A percentile compares a stretch with the other conserved stretches of the same genome.
Evolutionary conservation across 257 asterid species (phyloP).

Genomic region (Nicotiana knightiana): DNA sequence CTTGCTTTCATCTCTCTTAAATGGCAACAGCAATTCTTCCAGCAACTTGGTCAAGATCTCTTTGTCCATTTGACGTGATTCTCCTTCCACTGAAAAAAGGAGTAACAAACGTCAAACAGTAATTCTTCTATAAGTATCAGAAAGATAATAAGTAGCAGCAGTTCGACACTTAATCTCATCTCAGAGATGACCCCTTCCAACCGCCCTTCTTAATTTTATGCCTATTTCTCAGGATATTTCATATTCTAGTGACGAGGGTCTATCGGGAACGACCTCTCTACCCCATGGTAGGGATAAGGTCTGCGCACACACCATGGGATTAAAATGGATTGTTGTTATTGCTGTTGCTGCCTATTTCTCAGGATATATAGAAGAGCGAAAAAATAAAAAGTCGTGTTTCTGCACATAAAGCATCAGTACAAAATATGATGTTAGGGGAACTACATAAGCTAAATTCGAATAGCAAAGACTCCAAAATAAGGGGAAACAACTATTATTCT

Average conservation of each 20-base stretch:
- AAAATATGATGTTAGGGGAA: background rate
- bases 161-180: no score
- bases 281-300: no score
- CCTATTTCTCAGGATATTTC: no score
- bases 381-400: background rate
- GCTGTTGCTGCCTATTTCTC: no score
- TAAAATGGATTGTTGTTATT: no score
- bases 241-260: no score
- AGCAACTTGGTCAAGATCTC: slow-evolving; percentile 95
- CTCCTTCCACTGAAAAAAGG: slow-evolving; percentile 55
- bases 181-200: no score
- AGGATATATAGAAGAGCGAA: background rate
- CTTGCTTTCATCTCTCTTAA: background rate
- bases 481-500: background rate
- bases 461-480: background rate
- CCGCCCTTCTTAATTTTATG: no score
- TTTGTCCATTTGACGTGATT: slow-evolving; percentile 78
- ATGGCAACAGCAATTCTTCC: slow-evolving; percentile 58
- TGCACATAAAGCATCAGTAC: background rate
- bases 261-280: no score
- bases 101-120: background rate
- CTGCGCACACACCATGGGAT: no score
- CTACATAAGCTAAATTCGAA: background rate
- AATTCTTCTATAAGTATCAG: background rate
- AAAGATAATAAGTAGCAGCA: background rate